Base-by-base conservation (phyloP, 495 filamentous ascomycete species). In the Podospora sp. region DNA sequence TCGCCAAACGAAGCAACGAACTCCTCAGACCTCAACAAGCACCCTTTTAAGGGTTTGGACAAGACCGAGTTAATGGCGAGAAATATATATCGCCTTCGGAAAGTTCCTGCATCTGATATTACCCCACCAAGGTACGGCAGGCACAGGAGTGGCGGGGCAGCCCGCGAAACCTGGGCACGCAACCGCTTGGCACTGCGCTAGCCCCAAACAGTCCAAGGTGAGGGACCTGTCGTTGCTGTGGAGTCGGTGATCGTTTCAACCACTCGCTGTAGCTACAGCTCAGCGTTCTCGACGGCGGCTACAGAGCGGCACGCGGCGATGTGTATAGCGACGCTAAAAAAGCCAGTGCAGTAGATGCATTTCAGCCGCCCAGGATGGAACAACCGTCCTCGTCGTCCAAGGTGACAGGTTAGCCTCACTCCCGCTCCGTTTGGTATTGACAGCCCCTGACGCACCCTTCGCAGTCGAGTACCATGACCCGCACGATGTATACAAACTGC, bases 381-480 rank as follows among this genome's bases (percentile, higher is more conserved):
- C 80, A 85, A 77, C 80, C 81, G 29, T 87, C 85, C 49, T 89
- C 87, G 67, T 88, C 87, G 62, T 90, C 89, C 66, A 91, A 90
- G 80, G 89, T 91, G 62, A 89, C 89, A 80, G 89, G 89, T 88
- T 80, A 58, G 72, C 25, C 21, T 60, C 33, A 29, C 24, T 27
- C 8, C 29, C 40, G 11, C 22, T 40, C 18, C 21, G 49, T 22
- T 51, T 62, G 20, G n/a, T 7, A 29, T 51, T 5, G 33, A 50
- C 22, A 26, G 0, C 12, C 36, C 26, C 66, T 68, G 60, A 68
- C 60, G 59, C 35, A 22, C 29, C 27, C 7, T 20, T 46, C 59
- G 3, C 71, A 87, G 84, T 86, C 75, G 84, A 87, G 75, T 99
- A 97, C 77, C 92, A 89, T 79, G 95, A 99, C 77, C 94, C 96